A percentile compares a stretch with the other conserved stretches of the same genome.
Evolutionary conservation across 1,284 basidiomycete genomes (phyloP).

Genomic region (Ustilago tritici): DNA sequence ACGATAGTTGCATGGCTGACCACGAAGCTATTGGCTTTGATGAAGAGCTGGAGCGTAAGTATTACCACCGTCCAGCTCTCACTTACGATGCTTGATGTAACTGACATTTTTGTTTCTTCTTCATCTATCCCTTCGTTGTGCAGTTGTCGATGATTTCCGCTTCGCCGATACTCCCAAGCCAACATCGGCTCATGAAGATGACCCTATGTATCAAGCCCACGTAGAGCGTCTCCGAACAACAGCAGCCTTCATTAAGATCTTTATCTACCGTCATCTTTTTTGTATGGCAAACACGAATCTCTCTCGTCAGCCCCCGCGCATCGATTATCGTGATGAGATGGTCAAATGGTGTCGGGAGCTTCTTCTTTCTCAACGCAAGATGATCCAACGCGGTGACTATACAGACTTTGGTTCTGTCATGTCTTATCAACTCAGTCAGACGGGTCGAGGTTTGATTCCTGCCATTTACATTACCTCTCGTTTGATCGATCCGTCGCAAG

Average conservation of each 20-base stretch:
- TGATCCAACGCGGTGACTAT: constrained; percentile 50
- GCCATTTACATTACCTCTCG: constrained; percentile 50
- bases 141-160: constrained; percentile 39
- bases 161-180: constrained; percentile 45
- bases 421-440: constrained; percentile 53
- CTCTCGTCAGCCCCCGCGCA: constrained; percentile 42
- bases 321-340: constrained; percentile 51
- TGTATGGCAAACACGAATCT: constrained; percentile 39
- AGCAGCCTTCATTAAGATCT: constrained; percentile 53
- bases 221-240: constrained; percentile 46
- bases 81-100: not conserved
- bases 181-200: constrained; percentile 44
- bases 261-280: constrained; percentile 48
- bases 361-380: constrained; percentile 50
- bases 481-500: constrained; percentile 46
- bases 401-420: constrained; percentile 54
- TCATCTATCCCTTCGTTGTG: not conserved
- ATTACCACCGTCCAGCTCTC: constrained; percentile 2
- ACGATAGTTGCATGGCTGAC: constrained; percentile 52
- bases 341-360: constrained; percentile 54
- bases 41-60: constrained; percentile 41
- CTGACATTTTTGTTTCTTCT: not conserved
- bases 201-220: constrained; percentile 47
- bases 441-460: constrained; percentile 47
- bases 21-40: constrained; percentile 49